A percentile compares a stretch with the other conserved stretches of the same genome.
These are phyloP conservation scores for Paralagenidium karlingii DNA, from an alignment of 352 stramenopile species.

Conservation along the genomic window DNA sequence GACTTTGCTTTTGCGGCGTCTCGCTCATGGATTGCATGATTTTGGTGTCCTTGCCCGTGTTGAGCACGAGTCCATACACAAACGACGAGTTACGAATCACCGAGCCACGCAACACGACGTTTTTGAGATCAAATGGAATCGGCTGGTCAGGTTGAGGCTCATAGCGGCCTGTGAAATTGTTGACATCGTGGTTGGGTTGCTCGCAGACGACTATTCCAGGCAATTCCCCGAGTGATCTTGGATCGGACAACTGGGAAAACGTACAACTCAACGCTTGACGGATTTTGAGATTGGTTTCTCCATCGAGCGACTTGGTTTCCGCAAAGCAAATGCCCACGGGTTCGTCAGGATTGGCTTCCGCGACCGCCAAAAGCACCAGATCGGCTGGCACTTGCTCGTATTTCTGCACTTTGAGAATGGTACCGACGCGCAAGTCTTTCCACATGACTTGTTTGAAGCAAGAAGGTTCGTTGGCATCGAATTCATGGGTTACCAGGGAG, in stretches of 20 bases:
- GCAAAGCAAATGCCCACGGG: conserved; percentile 77
- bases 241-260: conserved; percentile 71
- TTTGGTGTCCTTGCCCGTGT: conserved; percentile 75
- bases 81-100: conserved; percentile 79
- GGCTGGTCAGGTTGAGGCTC: conserved; percentile 60
- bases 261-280: conserved; percentile 70
- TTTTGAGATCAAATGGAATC: conserved; percentile 80
- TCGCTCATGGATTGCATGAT: conserved; percentile 78
- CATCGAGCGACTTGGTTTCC: conserved; percentile 79
- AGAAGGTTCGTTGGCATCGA: conserved; percentile 19
- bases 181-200: conserved; percentile 80
- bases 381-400: conserved; percentile 79
- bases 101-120: conserved; percentile 61
- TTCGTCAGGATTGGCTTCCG: conserved; percentile 35
- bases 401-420: conserved; percentile 81
- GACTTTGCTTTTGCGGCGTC: conserved; percentile 63
- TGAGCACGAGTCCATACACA: conserved; percentile 68
- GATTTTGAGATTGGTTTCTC: conserved; percentile 82
- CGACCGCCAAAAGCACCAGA: conserved; percentile 60
- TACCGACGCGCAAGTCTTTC: conserved; percentile 52
- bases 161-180: conserved; percentile 70
- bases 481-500: conserved; percentile 39
- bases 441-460: conserved; percentile 45
- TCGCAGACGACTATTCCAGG: conserved; percentile 59
- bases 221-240: conserved; percentile 43